These are phyloP conservation scores for Talaromyces rugulosus DNA, from an alignment of 2,329 filamentous ascomycete species.

Conservation along the genomic window DNA sequence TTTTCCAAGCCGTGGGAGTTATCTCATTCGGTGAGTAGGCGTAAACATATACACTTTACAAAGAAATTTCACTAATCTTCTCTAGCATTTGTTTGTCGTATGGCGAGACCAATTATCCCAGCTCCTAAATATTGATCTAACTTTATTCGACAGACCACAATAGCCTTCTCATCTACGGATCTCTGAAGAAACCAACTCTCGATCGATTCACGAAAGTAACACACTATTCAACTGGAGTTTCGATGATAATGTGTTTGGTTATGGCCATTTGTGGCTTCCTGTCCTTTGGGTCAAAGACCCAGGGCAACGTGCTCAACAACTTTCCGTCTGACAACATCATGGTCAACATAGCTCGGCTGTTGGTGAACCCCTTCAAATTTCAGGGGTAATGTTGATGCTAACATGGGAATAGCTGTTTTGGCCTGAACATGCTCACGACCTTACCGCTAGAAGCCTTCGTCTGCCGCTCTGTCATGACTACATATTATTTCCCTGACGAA, in stretches of 20 bases:
- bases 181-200: constrained; percentile 86
- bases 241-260: constrained; percentile 82
- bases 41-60: constrained; percentile 1
- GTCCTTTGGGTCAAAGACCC: constrained; percentile 84
- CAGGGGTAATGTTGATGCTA: constrained; percentile 15
- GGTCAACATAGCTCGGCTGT: constrained; percentile 87
- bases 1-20: constrained; percentile 94
- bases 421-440: constrained; percentile 97
- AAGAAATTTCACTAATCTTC: constrained; percentile 27
- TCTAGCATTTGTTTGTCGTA: constrained; percentile 63
- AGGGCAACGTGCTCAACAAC: constrained; percentile 97
- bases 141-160: constrained; percentile 65
- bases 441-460: constrained; percentile 96
- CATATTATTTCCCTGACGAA: constrained; percentile 69
- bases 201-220: constrained; percentile 92
- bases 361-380: constrained; percentile 26
- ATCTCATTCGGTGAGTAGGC: constrained; percentile 80
- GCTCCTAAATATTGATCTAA: constrained; percentile 18
- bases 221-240: constrained; percentile 86
- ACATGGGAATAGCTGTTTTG: constrained; percentile 63
- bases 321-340: constrained; percentile 86
- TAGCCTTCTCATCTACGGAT: constrained; percentile 94
- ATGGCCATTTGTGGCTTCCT: constrained; percentile 89
- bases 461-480: constrained; percentile 92
- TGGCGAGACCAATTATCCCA: constrained; percentile 18